Evolutionary conservation across 1,139 yeast species (phyloP).

Genomic region (Blastobotrys elegans): DNA sequence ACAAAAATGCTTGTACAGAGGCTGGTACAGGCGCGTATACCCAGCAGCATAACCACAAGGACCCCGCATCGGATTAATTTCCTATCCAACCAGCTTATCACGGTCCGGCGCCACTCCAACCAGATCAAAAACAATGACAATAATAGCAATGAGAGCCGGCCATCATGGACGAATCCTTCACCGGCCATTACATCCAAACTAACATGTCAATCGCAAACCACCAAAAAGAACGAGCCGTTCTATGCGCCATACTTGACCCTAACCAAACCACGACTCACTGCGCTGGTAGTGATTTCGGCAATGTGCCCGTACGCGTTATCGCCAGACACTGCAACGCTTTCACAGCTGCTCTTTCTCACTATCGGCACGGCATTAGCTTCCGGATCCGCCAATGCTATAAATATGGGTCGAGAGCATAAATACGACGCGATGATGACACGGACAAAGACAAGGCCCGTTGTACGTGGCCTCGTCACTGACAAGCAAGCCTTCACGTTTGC

Average conservation of each 20-base stretch:
- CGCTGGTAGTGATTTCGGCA: conserved; percentile 83
- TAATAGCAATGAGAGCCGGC: conserved; percentile 1
- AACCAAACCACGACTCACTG: conserved; percentile 83
- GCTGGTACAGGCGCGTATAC: conserved; percentile 2
- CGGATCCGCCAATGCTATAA: conserved; percentile 93
- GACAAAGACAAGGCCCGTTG: conserved; percentile 87
- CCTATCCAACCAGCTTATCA: not conserved
- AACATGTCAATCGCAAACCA: conserved; percentile 25
- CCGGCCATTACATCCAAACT: conserved; percentile 15
- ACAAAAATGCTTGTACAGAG: conserved; percentile 7
- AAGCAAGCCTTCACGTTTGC: conserved; percentile 79
- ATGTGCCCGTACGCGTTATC: conserved; percentile 92
- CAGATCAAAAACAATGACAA: not conserved
- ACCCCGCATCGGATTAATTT: conserved; percentile 1
- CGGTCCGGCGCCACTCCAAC: not conserved
- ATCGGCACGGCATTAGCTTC: conserved; percentile 84
- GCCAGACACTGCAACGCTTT: conserved; percentile 69
- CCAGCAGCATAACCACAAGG: not conserved
- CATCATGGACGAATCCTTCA: conserved; percentile 10
- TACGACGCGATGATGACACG: conserved; percentile 86
- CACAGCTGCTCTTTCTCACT: conserved; percentile 66
- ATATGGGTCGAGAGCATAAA: conserved; percentile 94
- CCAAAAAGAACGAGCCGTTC: conserved; percentile 12
- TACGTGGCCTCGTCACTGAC: conserved; percentile 72
- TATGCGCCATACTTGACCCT: conserved; percentile 55